Evolutionary conservation across 768 basidiomycete species (phyloP).

Genomic region (Leccinum broughii): DNA sequence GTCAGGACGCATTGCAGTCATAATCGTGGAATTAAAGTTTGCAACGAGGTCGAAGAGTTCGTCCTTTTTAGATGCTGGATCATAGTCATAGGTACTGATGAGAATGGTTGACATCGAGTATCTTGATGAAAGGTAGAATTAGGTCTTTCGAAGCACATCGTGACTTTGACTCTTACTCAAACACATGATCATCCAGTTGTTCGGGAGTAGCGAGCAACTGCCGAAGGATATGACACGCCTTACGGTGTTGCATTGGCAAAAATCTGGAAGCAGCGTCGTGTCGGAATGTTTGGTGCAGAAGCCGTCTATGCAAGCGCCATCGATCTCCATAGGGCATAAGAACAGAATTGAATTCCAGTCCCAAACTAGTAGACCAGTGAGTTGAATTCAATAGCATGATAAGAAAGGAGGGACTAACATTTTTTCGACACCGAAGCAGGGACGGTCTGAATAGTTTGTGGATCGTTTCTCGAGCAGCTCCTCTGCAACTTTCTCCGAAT

Average conservation of each 20-base stretch:
- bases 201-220: constrained; percentile 2
- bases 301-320: constrained; percentile 17
- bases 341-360: not conserved
- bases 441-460: constrained; percentile 11
- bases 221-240: constrained; percentile 3
- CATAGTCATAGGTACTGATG: constrained; percentile 9
- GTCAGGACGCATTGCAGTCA: not conserved
- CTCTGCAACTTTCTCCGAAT: constrained; percentile 8
- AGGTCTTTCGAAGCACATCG: not conserved
- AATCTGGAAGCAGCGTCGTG: not conserved
- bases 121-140: not conserved
- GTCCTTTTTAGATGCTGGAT: constrained; percentile 4
- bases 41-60: not conserved
- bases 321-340: constrained; percentile 2
- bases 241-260: not conserved
- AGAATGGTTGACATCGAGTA: constrained; percentile 7
- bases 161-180: constrained; percentile 1
- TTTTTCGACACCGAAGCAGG: not conserved
- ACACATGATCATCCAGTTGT: not conserved
- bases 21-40: not conserved
- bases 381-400: not conserved
- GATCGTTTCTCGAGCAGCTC: constrained; percentile 12
- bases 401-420: not conserved
- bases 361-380: not conserved
- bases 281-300: constrained; percentile 16